Evolutionary conservation across 139 green algal species (phyloP).

Genomic region (Marvania coccoides): DNA sequence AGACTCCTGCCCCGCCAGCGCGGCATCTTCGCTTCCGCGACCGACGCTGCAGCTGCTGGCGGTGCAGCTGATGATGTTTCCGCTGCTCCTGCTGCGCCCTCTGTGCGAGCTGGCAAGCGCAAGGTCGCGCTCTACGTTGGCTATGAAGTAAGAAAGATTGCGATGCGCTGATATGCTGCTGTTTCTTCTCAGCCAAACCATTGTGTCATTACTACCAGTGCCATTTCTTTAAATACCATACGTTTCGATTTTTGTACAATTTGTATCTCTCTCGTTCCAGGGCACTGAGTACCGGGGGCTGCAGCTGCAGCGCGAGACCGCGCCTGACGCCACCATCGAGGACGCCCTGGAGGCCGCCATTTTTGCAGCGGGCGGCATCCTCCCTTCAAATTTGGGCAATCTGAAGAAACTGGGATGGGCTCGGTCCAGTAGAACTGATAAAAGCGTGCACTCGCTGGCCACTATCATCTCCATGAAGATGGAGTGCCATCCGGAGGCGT

Average conservation of each 20-base stretch:
- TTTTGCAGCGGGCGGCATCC: slow-evolving; percentile 38
- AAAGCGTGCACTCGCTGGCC: slow-evolving; percentile 56
- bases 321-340: slow-evolving; percentile 32
- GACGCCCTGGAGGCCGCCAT: slow-evolving; percentile 53
- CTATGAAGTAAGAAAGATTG: slow-evolving; percentile 55
- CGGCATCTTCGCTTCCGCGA: too few relatives aligned
- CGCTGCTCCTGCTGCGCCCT: not conserved
- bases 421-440: slow-evolving; percentile 65
- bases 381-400: slow-evolving; percentile 37
- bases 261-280: not conserved
- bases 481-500: slow-evolving; percentile 21
- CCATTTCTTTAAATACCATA: slow-evolving; percentile 3
- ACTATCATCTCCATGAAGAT: slow-evolving; percentile 49
- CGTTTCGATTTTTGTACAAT: not conserved
- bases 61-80: too few relatives aligned
- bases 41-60: too few relatives aligned
- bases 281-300: slow-evolving; percentile 36
- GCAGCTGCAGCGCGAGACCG: slow-evolving; percentile 35
- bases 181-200: not conserved
- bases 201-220: not conserved
- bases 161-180: slow-evolving; percentile 28
- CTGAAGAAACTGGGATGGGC: slow-evolving; percentile 52
- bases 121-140: slow-evolving; percentile 63
- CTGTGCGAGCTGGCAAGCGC: slow-evolving; percentile 35
- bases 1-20: too few relatives aligned